Evolutionary conservation across 805 yeast species (phyloP).

Genomic region (Zygoascus tannicola): DNA sequence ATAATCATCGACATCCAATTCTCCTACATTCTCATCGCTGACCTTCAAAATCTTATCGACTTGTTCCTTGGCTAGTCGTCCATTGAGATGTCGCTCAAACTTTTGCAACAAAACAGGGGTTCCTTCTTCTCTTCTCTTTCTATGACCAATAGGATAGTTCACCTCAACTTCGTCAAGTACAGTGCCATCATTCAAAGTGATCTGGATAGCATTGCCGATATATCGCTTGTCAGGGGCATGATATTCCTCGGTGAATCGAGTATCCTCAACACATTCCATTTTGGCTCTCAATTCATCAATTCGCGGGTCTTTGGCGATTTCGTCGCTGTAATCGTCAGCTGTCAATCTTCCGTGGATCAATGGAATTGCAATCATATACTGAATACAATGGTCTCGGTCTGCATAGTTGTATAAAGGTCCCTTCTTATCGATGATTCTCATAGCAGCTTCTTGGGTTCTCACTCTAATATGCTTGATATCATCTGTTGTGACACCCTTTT

Average conservation of each 20-base stretch:
- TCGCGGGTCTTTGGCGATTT: slow-evolving; percentile 41
- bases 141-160: slow-evolving; percentile 52
- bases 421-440: slow-evolving; percentile 48
- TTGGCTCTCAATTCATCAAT: slow-evolving; percentile 44
- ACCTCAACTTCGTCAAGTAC: slow-evolving; percentile 43
- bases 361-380: slow-evolving; percentile 53
- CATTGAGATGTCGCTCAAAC: slow-evolving; percentile 42
- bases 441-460: slow-evolving; percentile 53
- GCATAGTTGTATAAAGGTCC: slow-evolving; percentile 57
- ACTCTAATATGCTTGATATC: slow-evolving; percentile 43
- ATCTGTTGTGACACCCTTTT: slow-evolving; percentile 35
- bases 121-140: slow-evolving; percentile 50
- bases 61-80: slow-evolving; percentile 35
- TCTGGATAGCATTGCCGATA: slow-evolving; percentile 45
- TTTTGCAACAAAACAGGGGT: slow-evolving; percentile 43
- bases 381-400: slow-evolving; percentile 57
- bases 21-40: slow-evolving; percentile 28
- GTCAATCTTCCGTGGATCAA: slow-evolving; percentile 46
- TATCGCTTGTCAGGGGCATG: slow-evolving; percentile 49
- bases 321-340: slow-evolving; percentile 49
- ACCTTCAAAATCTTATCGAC: slow-evolving; percentile 33
- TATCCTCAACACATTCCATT: slow-evolving; percentile 46
- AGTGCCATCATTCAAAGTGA: slow-evolving; percentile 47
- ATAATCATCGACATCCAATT: slow-evolving; percentile 40
- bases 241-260: slow-evolving; percentile 41